These are phyloP conservation scores for Hypoxylon fragiforme DNA, from an alignment of 495 filamentous ascomycete species.

Conservation along the genomic window DNA sequence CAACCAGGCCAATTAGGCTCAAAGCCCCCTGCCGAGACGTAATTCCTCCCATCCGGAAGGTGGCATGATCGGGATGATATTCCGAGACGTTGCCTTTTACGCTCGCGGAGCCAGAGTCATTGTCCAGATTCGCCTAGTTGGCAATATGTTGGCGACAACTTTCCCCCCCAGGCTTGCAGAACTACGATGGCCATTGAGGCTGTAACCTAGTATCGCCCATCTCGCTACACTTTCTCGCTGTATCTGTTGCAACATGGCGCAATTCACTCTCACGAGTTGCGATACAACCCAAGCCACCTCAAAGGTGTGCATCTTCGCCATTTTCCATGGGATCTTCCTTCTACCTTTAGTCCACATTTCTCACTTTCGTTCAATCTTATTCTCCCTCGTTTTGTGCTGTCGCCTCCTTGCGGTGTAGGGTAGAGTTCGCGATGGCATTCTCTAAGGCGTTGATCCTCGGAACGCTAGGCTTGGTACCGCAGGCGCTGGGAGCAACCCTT, in stretches of 20 bases:
- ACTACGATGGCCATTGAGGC: conserved; percentile 19
- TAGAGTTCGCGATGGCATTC: conserved; percentile 30
- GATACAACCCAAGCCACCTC: conserved; percentile 12
- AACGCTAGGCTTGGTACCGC: conserved; percentile 34
- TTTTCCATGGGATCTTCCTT: neutral
- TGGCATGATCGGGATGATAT: conserved; percentile 35
- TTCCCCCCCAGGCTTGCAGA: conserved; percentile 9
- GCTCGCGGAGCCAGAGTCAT: conserved; percentile 34
- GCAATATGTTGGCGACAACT: conserved; percentile 33
- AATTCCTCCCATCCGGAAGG: conserved; percentile 33
- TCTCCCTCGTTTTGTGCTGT: conserved; percentile 10
- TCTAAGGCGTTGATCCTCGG: conserved; percentile 34
- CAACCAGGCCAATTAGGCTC: conserved; percentile 30
- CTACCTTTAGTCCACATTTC: conserved; percentile 8
- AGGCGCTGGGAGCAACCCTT: conserved; percentile 42
- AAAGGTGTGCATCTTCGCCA: conserved; percentile 26
- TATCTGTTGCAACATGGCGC: conserved; percentile 8
- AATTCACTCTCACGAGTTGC: conserved; percentile 10
- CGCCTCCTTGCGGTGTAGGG: conserved; percentile 7
- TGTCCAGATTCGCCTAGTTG: conserved; percentile 9
- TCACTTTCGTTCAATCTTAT: conserved; percentile 9
- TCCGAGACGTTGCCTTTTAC: conserved; percentile 39
- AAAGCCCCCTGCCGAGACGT: conserved; percentile 27
- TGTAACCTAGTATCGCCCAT: too few relatives aligned
- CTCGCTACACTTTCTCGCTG: conserved; percentile 1